A percentile compares a stretch with the other conserved stretches of the same genome.
These are phyloP conservation scores for Ceratocystis ficicola DNA, from an alignment of 2,329 filamentous ascomycete species.

Conservation along the genomic window DNA sequence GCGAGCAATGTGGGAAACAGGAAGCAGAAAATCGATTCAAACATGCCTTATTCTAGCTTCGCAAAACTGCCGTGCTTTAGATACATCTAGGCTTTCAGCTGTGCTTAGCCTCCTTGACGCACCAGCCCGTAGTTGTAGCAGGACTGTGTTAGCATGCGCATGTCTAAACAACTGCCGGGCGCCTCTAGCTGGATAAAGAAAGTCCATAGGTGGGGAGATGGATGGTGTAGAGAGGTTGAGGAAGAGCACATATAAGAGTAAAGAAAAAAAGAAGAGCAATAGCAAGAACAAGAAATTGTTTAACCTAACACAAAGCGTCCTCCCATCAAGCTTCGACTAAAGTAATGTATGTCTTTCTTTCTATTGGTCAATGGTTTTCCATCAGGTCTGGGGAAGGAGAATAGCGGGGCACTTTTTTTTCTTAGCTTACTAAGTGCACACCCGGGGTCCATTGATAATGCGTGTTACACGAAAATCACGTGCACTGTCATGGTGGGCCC, in stretches of 20 bases:
- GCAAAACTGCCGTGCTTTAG: constrained; percentile 11
- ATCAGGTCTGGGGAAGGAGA: neutral
- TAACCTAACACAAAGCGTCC: neutral
- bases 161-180: neutral
- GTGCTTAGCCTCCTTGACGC: neutral
- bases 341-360: neutral
- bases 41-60: constrained; percentile 13
- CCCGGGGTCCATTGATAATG: neutral
- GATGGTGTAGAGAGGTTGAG: neutral
- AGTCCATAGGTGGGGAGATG: neutral
- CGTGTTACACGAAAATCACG: neutral
- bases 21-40: neutral
- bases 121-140: neutral
- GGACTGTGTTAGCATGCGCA: neutral
- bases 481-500: neutral
- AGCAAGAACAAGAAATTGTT: neutral
- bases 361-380: constrained; percentile 8
- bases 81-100: constrained; percentile 1
- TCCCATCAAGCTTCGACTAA: neutral
- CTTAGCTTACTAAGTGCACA: neutral
- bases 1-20: neutral
- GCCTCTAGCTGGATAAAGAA: neutral
- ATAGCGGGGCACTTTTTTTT: neutral
- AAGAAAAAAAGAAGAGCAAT: neutral
- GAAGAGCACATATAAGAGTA: neutral